A percentile compares a stretch with the other conserved stretches of the same genome.
These are phyloP conservation scores for Populus davidiana DNA, from an alignment of 345 rosid species.

Conservation along the genomic window DNA sequence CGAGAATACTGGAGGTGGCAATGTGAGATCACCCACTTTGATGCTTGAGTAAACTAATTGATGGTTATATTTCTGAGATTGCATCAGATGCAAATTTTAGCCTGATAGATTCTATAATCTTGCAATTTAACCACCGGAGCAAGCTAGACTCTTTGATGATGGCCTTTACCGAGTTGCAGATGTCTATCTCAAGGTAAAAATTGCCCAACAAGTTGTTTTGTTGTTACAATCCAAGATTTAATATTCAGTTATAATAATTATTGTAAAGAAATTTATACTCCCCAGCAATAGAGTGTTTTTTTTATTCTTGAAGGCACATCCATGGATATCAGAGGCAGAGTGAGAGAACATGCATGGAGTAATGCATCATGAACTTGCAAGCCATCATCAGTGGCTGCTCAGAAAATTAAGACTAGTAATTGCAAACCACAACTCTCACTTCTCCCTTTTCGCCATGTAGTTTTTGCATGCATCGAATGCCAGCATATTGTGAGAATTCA, in stretches of 20 bases:
- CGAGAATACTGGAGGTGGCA: slow-evolving; percentile 13
- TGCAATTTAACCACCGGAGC: slow-evolving; percentile 68
- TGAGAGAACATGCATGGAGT: slow-evolving; percentile 79
- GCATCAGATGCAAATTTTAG: slow-evolving; percentile 87
- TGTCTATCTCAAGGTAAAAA: slow-evolving; percentile 74
- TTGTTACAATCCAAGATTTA: neutral
- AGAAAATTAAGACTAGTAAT: slow-evolving; percentile 48
- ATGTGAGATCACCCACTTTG: slow-evolving; percentile 45
- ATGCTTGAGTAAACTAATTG: slow-evolving; percentile 86
- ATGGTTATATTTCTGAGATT: slow-evolving; percentile 84
- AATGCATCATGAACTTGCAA: slow-evolving; percentile 14
- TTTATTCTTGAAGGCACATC: slow-evolving; percentile 59
- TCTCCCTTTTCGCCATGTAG: slow-evolving; percentile 97
- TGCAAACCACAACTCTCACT: slow-evolving; percentile 89
- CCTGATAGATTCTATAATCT: slow-evolving; percentile 68
- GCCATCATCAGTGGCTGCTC: too few species aligned
- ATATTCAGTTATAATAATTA: neutral
- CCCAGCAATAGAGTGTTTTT: neutral
- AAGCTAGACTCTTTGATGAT: slow-evolving; percentile 83
- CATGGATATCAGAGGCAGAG: slow-evolving; percentile 79
- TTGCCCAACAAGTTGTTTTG: neutral
- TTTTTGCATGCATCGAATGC: slow-evolving; percentile 26
- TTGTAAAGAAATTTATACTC: neutral
- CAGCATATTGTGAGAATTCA: slow-evolving; percentile 20
- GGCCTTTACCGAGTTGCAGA: slow-evolving; percentile 97